Conservation (phyloP, 164 flowering plant species). For the Piper longum region DNA sequence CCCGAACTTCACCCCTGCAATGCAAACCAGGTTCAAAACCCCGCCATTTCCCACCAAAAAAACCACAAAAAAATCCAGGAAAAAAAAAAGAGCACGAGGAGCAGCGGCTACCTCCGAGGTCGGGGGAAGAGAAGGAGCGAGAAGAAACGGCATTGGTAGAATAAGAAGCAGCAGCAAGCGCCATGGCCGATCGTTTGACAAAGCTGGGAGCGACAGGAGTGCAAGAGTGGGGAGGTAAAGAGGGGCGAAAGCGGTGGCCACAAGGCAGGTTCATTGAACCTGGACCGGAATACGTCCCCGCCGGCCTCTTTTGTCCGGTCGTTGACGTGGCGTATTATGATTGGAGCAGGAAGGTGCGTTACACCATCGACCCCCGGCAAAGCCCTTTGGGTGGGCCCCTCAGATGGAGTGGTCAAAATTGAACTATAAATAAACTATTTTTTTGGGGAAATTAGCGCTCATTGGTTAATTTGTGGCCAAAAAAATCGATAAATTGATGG, state of each 20-base stretch:
- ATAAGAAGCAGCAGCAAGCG: conserved; percentile 26
- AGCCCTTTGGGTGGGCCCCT: too few species aligned
- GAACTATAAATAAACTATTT: too few species aligned
- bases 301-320: not conserved
- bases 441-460: too few species aligned
- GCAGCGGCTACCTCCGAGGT: conserved; percentile 19
- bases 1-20: conserved; percentile 25
- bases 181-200: conserved; percentile 15
- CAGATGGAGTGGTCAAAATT: too few species aligned
- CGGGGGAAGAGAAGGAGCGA: conserved; percentile 15
- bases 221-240: not conserved
- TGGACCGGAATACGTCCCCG: conserved; percentile 30
- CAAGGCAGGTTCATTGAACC: conserved; percentile 61
- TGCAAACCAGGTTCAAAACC: not conserved
- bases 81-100: not conserved
- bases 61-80: not conserved
- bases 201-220: not conserved
- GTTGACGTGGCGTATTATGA: not conserved
- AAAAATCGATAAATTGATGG: too few species aligned
- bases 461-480: too few species aligned
- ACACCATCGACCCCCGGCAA: not conserved
- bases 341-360: not conserved
- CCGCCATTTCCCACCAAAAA: not conserved
- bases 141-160: conserved; percentile 12
- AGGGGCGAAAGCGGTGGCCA: not conserved